Conservation (phyloP, 1,284 basidiomycete genomes). For the Microbotryum intermedium region DNA sequence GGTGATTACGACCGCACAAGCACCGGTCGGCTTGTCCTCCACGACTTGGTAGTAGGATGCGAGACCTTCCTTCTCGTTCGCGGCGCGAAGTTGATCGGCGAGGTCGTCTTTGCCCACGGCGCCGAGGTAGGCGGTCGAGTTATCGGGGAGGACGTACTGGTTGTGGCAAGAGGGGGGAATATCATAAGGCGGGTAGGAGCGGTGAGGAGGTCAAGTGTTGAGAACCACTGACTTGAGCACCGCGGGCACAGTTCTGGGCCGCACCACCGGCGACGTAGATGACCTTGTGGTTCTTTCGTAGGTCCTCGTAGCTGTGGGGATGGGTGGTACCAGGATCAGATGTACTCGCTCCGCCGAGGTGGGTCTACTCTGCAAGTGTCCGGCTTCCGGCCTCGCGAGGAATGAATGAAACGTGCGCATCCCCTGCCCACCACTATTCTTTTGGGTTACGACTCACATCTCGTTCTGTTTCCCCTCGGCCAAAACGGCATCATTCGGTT, state of each 20-base stretch:
- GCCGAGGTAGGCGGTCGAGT: conserved; percentile 89
- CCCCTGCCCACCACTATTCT: background rate
- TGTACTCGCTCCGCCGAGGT: no score
- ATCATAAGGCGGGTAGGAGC: background rate
- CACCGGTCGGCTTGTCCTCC: conserved; percentile 80
- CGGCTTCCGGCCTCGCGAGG: no score
- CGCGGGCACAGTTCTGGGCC: conserved; percentile 91
- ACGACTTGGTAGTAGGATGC: conserved; percentile 76
- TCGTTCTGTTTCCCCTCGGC: conserved; percentile 79
- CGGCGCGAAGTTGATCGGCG: conserved; percentile 78
- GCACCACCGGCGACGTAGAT: conserved; percentile 96
- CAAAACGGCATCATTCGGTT: conserved; percentile 93
- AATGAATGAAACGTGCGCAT: background rate
- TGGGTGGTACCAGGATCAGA: no score
- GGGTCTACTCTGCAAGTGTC: no score
- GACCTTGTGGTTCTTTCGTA: conserved; percentile 66
- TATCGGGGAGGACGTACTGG: conserved; percentile 79
- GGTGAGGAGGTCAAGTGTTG: background rate
- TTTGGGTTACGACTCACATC: conserved; percentile 64
- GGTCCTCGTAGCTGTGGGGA: conserved; percentile 82
- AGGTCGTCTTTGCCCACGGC: conserved; percentile 89
- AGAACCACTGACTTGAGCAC: conserved; percentile 68
- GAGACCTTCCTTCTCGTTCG: conserved; percentile 89
- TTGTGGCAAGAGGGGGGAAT: background rate
- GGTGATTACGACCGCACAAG: conserved; percentile 92